Base-by-base conservation (phyloP, 306 rosid genomes). In the Hippophae rhamnoides region DNA sequence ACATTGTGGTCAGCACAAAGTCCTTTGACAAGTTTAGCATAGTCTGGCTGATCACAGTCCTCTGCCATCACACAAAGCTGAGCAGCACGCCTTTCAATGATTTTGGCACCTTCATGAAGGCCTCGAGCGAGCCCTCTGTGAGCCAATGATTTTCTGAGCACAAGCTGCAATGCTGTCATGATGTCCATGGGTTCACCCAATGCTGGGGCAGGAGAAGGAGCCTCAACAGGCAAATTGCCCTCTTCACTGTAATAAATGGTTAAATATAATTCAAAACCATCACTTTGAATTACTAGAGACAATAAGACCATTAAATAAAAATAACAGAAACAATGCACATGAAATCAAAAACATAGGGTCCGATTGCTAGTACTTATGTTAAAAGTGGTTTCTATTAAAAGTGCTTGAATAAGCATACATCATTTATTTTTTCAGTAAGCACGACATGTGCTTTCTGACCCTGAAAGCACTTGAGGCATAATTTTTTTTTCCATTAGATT, bases 31-130 rank as follows among this genome's bases (percentile, higher is more conserved):
- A 90, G 82, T 62, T 90, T 90, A 47, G 82, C 84, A 46, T 86
- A 90, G 74, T 90, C 90, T 3, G 85, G 89, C 64, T 86, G 95
- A 70, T 90, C 84, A 13, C 97, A 90, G 23, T 90, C 97, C 62
- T 90, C 97, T 0, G 94, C 97, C 11, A 90, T 60, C 43, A 90
- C 90, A 58, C 94, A 84, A 5, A 90, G 95, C 43, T 84, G 95
- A 5, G 94, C 95, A 9, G 94, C 69, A 10, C 81, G 82, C 64
- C 87, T 90, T 66, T 90, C 97, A 54, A 90, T 87, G 49, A 83
- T 82, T 60, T 90, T 90, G 0, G 97, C 90, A 45, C 72, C 76
- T 57, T 90, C 97, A 0, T 86, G 95, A 7, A 90, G 89, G 18
- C 97, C 97, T 0, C 95, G 76, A 6, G 75, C 81, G 62, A 90